Conservation (phyloP, 2,329 filamentous ascomycete genomes). For the Orbilia ellipsospora region DNA sequence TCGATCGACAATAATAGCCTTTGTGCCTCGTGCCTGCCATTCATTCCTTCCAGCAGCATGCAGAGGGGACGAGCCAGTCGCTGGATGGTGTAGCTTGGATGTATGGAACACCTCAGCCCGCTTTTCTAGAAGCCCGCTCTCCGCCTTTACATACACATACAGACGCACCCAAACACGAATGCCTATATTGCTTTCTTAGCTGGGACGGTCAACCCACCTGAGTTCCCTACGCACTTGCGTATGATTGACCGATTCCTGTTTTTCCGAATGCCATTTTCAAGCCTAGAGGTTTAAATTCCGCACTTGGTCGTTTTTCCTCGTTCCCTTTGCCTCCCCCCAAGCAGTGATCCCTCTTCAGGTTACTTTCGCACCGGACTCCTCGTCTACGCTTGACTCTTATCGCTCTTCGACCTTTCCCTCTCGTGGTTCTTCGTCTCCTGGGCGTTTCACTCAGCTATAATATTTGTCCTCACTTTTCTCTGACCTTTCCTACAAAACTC, state of each 20-base stretch:
- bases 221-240: too few relatives aligned
- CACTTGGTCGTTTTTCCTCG: constrained; percentile 23
- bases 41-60: constrained; percentile 2
- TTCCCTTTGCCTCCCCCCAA: constrained; percentile 16
- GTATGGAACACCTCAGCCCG: constrained; percentile 54
- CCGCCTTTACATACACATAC: constrained; percentile 23
- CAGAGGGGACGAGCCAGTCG: constrained; percentile 13
- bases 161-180: neutral
- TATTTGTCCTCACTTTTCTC: constrained; percentile 28
- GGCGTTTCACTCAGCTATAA: constrained; percentile 41
- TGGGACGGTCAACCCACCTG: neutral
- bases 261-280: constrained; percentile 36
- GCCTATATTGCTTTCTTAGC: neutral
- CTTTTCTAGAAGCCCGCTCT: constrained; percentile 40
- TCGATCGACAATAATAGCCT: neutral
- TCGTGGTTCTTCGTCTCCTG: constrained; percentile 32
- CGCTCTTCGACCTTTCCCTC: constrained; percentile 7
- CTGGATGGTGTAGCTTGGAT: constrained; percentile 42
- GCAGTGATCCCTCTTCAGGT: neutral
- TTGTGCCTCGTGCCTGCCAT: neutral
- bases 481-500: constrained; percentile 37
- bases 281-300: constrained; percentile 35
- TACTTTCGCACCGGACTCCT: neutral
- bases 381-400: constrained; percentile 20
- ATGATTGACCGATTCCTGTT: constrained; percentile 48